Percentiles rank a stretch among this genome's conserved stretches.
phyloP scores from a whole-genome alignment of 1,139 yeast species.

The Casaregolazyma lundiana region DNA sequence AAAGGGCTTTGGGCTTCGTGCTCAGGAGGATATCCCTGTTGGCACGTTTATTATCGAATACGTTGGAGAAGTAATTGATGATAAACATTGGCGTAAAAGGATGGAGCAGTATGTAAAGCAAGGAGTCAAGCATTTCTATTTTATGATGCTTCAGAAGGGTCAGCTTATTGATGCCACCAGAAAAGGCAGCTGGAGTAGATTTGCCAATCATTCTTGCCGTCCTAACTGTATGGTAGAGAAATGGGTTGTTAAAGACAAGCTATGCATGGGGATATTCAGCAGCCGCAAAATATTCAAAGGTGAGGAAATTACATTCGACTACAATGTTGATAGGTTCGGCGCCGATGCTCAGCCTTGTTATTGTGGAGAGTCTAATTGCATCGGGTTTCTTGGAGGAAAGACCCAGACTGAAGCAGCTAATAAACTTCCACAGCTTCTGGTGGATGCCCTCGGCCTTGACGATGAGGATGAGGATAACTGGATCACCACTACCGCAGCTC shows the following conservation, averaged over 20 bases:
- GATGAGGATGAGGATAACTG: constrained; percentile 42
- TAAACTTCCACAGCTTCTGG: constrained; percentile 72
- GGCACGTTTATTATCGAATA: constrained; percentile 81
- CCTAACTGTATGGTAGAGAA: constrained; percentile 95
- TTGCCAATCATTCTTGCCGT: constrained; percentile 89
- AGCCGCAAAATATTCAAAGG: constrained; percentile 67
- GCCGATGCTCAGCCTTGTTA: constrained; percentile 91
- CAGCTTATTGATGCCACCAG: constrained; percentile 93
- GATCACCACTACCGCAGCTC: constrained; percentile 22
- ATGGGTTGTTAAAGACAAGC: constrained; percentile 91
- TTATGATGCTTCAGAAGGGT: constrained; percentile 93
- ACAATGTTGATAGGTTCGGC: constrained; percentile 94
- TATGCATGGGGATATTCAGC: constrained; percentile 93
- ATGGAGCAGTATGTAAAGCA: constrained; percentile 68
- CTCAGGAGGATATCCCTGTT: constrained; percentile 53
- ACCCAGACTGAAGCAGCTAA: constrained; percentile 91
- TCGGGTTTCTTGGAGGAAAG: constrained; percentile 92
- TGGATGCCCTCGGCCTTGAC: constrained; percentile 82
- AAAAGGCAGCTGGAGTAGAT: constrained; percentile 82
- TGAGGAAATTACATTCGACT: constrained; percentile 92
- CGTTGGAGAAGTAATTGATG: constrained; percentile 89
- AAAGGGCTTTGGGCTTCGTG: constrained; percentile 89
- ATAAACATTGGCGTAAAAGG: constrained; percentile 61
- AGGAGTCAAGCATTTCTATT: constrained; percentile 83
- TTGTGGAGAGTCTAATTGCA: constrained; percentile 90